Conservation (phyloP, 1,284 basidiomycete species). For the Rhodofomes roseus region DNA sequence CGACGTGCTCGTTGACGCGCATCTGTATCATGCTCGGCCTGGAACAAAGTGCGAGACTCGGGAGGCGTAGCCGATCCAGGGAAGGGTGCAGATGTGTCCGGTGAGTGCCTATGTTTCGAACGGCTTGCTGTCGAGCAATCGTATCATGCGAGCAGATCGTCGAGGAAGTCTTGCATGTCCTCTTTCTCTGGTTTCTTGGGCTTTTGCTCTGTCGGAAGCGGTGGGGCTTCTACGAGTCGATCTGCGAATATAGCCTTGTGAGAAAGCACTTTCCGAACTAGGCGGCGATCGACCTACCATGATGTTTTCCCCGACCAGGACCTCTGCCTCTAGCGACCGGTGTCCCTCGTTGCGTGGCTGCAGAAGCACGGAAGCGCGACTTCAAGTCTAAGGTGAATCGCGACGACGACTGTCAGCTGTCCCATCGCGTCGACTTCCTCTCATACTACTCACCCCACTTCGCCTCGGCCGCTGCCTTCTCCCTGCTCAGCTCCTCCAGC, state of each 20-base stretch:
- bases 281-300: conserved; percentile 27
- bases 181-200: conserved; percentile 45
- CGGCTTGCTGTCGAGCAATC: too few species aligned
- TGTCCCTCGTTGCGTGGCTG: conserved; percentile 42
- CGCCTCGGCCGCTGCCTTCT: conserved; percentile 71
- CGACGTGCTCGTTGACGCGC: background rate
- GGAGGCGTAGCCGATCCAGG: background rate
- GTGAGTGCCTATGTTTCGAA: too few species aligned
- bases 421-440: background rate
- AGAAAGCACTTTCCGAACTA: conserved; percentile 7
- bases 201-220: conserved; percentile 38
- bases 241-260: conserved; percentile 17
- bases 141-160: conserved; percentile 53
- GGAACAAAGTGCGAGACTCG: background rate
- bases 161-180: conserved; percentile 72
- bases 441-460: conserved; percentile 48
- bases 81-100: too few species aligned
- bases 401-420: background rate
- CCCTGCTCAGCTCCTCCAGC: conserved; percentile 59
- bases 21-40: background rate
- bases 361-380: conserved; percentile 57
- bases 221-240: conserved; percentile 48
- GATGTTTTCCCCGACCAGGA: conserved; percentile 27
- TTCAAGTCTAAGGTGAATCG: conserved; percentile 52
- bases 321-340: conserved; percentile 11